phyloP scores from a whole-genome alignment of 768 basidiomycete species.

The Boletus rex-veris region DNA sequence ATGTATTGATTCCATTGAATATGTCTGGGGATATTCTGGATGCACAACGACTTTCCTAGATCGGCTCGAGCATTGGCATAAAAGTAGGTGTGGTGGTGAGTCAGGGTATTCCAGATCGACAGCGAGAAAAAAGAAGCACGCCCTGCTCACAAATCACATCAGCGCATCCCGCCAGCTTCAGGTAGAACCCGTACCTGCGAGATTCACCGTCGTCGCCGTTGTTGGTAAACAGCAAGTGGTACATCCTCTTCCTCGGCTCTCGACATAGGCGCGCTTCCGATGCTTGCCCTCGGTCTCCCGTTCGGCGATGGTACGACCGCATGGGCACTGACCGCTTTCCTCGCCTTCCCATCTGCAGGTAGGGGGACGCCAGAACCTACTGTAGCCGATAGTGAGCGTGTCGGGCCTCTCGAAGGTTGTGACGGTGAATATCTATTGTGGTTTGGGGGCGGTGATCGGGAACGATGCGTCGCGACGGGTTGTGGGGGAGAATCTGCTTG shows the following conservation, averaged over 20 bases:
- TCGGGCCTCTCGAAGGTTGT: slow-evolving; percentile 40
- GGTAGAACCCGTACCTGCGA: slow-evolving; percentile 11
- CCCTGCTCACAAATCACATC: slow-evolving; percentile 7
- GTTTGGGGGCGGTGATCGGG: slow-evolving; percentile 53
- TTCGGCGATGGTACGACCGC: slow-evolving; percentile 41
- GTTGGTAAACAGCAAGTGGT: slow-evolving; percentile 77
- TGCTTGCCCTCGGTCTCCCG: slow-evolving; percentile 41
- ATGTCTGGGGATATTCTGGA: slow-evolving; percentile 24
- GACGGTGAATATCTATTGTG: slow-evolving; percentile 37
- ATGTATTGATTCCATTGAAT: slow-evolving; percentile 15
- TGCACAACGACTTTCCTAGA: slow-evolving; percentile 25
- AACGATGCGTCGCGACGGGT: slow-evolving; percentile 37
- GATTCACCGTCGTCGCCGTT: slow-evolving; percentile 55
- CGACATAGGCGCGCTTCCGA: slow-evolving; percentile 31
- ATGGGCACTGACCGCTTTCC: slow-evolving; percentile 67
- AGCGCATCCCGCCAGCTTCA: not conserved
- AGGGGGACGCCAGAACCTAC: slow-evolving; percentile 39
- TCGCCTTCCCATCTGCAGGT: slow-evolving; percentile 48
- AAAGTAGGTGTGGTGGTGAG: not conserved
- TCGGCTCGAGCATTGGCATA: slow-evolving; percentile 12
- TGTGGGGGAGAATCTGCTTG: slow-evolving; percentile 23
- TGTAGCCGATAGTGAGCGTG: slow-evolving; percentile 72
- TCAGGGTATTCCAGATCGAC: slow-evolving; percentile 6
- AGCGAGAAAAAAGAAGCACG: not conserved
- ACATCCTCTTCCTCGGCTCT: slow-evolving; percentile 71